Evolutionary conservation across 192 early-diverging fungal genomes (phyloP).

Genomic region (Backusella psychrophila): DNA sequence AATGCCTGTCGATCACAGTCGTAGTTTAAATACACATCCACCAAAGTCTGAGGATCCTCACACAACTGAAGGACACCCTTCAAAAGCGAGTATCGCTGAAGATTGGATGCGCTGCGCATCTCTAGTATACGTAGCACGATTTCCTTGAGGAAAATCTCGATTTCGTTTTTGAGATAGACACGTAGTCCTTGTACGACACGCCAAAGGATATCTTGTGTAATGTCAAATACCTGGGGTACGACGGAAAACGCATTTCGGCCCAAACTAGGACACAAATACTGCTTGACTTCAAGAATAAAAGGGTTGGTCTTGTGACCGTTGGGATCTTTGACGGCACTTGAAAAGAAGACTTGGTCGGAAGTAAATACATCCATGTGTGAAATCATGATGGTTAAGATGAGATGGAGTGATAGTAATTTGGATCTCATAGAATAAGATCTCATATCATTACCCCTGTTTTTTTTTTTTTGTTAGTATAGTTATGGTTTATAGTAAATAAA

Average conservation of each 20-base stretch:
- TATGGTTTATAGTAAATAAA: not conserved
- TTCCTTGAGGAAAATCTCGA: conserved; percentile 87
- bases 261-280: conserved; percentile 81
- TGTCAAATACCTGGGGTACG: conserved; percentile 77
- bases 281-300: conserved; percentile 83
- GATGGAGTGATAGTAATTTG: conserved; percentile 78
- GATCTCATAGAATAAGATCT: conserved; percentile 81
- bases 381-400: conserved; percentile 72
- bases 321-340: conserved; percentile 28
- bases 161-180: conserved; percentile 78
- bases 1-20: conserved; percentile 84
- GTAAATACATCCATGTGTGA: conserved; percentile 78
- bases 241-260: conserved; percentile 78
- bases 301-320: conserved; percentile 40
- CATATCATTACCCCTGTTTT: conserved; percentile 55
- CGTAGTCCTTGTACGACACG: conserved; percentile 68
- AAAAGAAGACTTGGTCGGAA: conserved; percentile 45
- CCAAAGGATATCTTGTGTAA: conserved; percentile 83
- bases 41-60: conserved; percentile 71
- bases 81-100: conserved; percentile 74
- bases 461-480: not conserved
- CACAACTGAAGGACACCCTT: conserved; percentile 68
- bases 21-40: conserved; percentile 94
- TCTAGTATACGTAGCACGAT: conserved; percentile 89
- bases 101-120: conserved; percentile 58